Conservation (phyloP, 495 filamentous ascomycete genomes). For the Penicillium chermesinum region DNA sequence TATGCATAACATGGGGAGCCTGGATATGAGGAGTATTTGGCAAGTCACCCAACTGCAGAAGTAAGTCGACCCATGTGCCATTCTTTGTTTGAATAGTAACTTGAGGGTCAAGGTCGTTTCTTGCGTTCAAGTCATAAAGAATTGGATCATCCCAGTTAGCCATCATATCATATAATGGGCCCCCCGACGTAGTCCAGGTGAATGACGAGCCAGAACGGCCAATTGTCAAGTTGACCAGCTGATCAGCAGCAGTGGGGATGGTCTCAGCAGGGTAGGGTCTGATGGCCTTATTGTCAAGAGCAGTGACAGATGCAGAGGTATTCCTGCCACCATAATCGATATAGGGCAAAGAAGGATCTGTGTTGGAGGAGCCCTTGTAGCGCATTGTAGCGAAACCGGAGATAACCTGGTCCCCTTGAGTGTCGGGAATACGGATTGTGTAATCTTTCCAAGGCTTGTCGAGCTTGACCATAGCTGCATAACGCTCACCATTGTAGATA, state of each 20-base stretch:
- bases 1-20: slow-evolving; percentile 48
- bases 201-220: slow-evolving; percentile 30
- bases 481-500: slow-evolving; percentile 34
- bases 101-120: slow-evolving; percentile 18
- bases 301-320: slow-evolving; percentile 26
- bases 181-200: slow-evolving; percentile 36
- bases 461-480: slow-evolving; percentile 33
- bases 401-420: slow-evolving; percentile 33
- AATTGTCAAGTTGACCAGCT: slow-evolving; percentile 36
- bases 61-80: slow-evolving; percentile 48
- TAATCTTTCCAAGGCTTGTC: slow-evolving; percentile 30
- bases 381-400: slow-evolving; percentile 23
- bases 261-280: slow-evolving; percentile 34
- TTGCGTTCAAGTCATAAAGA: slow-evolving; percentile 34
- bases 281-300: slow-evolving; percentile 26
- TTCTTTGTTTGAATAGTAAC: slow-evolving; percentile 42
- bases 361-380: slow-evolving; percentile 22
- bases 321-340: slow-evolving; percentile 36
- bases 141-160: slow-evolving; percentile 30
- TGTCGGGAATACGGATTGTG: slow-evolving; percentile 30
- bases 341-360: slow-evolving; percentile 21
- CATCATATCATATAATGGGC: slow-evolving; percentile 26
- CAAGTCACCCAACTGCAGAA: slow-evolving; percentile 26
- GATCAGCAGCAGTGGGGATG: slow-evolving; percentile 37
- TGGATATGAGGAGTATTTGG: slow-evolving; percentile 12